Evolutionary conservation across 2,329 filamentous ascomycete genomes (phyloP), one percentile per base, ranked within the genome.

Genomic region (Sarocladium oryzae): DNA sequence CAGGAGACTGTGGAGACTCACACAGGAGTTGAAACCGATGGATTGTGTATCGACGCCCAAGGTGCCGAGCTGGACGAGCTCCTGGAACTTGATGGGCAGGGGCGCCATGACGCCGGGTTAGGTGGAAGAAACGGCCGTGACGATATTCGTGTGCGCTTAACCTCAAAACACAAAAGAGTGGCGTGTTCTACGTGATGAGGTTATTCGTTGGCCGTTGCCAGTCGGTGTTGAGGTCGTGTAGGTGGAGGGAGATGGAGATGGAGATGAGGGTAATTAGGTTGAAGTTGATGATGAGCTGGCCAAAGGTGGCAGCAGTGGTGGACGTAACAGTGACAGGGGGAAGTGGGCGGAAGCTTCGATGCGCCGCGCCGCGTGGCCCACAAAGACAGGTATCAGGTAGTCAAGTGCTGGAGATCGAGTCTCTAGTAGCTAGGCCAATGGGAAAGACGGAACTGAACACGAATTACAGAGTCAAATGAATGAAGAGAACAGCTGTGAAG

Each of bases 81-180:
- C 90, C 69, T 86, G 87, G 73, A 96, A 95, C 78, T 89, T 90
- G 75, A 96, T 95, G 66, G 88, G 89, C 67, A 95, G 78, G 37
- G 84, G 81, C 69, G 83, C 80, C 82, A 78, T 78, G 69, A 63
- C 64, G 67, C 64, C 66, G 56, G 43, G 30, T 49, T 15, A 49
- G 20, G 20, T 49, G 32, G 32, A 24, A n/a, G 21, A 30, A 26
- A 16, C 46, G 46, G 18, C 46, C 46, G 46, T 37, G 46, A 37
- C 33, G 16, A 49, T 48, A 3, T 4, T 48, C 5, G 28, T 48
- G n/a, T 48, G 43, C 40, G 21, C 28, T 30, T 32, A 33, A 26
- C 43, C 43, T 48, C 43, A n/a, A n/a, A 48, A 32, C 24, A 33
- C 43, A 21, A 21, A 33, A 48, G 10, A 20, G 43, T 30, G 28